These are phyloP conservation scores for Mycena rosella DNA, from an alignment of 768 basidiomycete genomes.

Conservation along the genomic window DNA sequence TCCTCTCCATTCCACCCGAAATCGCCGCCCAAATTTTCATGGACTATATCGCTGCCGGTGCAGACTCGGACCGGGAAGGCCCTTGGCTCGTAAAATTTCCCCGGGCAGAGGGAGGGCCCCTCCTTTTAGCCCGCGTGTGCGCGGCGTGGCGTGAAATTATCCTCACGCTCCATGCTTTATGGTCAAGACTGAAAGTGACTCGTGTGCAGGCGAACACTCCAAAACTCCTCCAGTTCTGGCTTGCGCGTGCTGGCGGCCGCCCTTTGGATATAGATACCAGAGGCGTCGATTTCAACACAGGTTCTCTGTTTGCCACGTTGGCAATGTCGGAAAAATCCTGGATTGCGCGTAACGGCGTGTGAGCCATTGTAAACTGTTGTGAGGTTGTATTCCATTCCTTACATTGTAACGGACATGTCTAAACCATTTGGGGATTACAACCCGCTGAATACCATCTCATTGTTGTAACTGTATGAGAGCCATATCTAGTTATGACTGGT, in stretches of 20 bases:
- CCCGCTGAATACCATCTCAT: no score
- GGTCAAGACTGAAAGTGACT: not conserved
- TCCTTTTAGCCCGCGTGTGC: slow-evolving; percentile 8
- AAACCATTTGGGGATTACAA: no score
- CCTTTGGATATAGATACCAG: not conserved
- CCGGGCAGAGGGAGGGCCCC: not conserved
- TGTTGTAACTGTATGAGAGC: no score
- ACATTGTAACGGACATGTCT: no score
- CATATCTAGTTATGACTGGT: no score
- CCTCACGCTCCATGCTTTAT: not conserved
- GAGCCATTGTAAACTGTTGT: no score
- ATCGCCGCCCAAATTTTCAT: slow-evolving; percentile 16
- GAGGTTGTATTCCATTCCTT: no score
- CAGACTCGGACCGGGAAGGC: no score
- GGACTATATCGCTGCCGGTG: not conserved
- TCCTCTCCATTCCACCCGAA: slow-evolving; percentile 4
- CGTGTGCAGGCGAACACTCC: no score
- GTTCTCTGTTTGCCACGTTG: not conserved
- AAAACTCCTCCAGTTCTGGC: not conserved
- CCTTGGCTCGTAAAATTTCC: not conserved
- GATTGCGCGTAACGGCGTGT: no score
- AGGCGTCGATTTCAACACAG: not conserved
- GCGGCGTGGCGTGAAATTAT: not conserved
- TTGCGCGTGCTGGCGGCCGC: not conserved
- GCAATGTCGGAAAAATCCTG: no score